Percentiles rank a stretch among this genome's conserved stretches.
Conservation (phyloP, 768 basidiomycete genomes). For the Holtermannia corniformis region DNA sequence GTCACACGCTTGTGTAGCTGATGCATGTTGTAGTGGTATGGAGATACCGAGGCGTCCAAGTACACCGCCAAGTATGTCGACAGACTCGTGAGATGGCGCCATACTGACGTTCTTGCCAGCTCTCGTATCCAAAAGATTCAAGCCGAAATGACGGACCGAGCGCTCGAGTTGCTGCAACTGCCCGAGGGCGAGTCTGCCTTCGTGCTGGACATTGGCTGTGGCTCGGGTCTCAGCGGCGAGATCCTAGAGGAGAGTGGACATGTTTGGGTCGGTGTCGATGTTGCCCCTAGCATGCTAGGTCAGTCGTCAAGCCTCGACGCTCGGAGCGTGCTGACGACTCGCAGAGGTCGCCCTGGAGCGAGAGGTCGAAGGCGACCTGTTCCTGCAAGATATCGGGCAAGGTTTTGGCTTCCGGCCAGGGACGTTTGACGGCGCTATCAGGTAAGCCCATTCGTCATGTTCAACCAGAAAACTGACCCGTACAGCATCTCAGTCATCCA, state of each 20-base stretch:
- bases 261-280: slow-evolving; percentile 85
- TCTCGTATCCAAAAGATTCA: slow-evolving; percentile 95
- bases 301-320: slow-evolving; percentile 28
- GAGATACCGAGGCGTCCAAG: slow-evolving; percentile 87
- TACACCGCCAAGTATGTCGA: slow-evolving; percentile 79
- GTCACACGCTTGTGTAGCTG: slow-evolving; percentile 2
- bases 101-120: slow-evolving; percentile 43
- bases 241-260: slow-evolving; percentile 92
- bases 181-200: slow-evolving; percentile 71
- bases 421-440: slow-evolving; percentile 95
- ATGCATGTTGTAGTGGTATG: slow-evolving; percentile 69
- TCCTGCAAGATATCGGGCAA: slow-evolving; percentile 95
- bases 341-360: slow-evolving; percentile 90
- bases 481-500: slow-evolving; percentile 92
- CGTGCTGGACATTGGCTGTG: slow-evolving; percentile 91
- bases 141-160: slow-evolving; percentile 93
- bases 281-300: slow-evolving; percentile 96
- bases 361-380: slow-evolving; percentile 91
- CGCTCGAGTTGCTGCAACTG: slow-evolving; percentile 78
- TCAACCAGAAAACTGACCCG: background rate
- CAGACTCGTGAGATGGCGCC: background rate
- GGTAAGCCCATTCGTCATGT: slow-evolving; percentile 45
- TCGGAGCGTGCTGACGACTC: background rate
- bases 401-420: slow-evolving; percentile 95
- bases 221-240: slow-evolving; percentile 92